Evolutionary conservation across 768 basidiomycete genomes (phyloP).

Genomic region (Antrodiella citrinella): DNA sequence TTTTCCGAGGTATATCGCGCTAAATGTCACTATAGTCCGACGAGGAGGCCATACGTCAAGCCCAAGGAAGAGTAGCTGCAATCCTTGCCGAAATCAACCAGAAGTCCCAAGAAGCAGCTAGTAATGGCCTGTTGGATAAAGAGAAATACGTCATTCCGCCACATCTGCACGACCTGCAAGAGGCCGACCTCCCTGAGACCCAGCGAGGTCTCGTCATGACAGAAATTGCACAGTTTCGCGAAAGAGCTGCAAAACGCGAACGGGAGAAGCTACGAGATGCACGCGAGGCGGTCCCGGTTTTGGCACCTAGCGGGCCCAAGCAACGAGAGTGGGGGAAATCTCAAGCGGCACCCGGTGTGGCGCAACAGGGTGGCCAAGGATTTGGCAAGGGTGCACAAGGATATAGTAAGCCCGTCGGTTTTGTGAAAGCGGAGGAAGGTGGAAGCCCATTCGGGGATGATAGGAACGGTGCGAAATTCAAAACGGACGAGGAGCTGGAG

Average conservation of each 20-base stretch:
- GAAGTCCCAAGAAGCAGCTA: slow-evolving; percentile 65
- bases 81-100: slow-evolving; percentile 68
- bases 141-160: slow-evolving; percentile 89
- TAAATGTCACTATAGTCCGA: slow-evolving; percentile 43
- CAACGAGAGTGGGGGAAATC: slow-evolving; percentile 74
- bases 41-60: slow-evolving; percentile 52
- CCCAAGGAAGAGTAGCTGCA: slow-evolving; percentile 56
- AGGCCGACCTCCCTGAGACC: slow-evolving; percentile 94
- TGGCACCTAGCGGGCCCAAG: slow-evolving; percentile 67
- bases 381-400: slow-evolving; percentile 66
- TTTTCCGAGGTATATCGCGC: background rate
- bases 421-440: slow-evolving; percentile 63
- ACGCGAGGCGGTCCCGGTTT: slow-evolving; percentile 36
- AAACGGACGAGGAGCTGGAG: slow-evolving; percentile 88
- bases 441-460: slow-evolving; percentile 25
- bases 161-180: slow-evolving; percentile 94
- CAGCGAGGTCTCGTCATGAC: slow-evolving; percentile 88
- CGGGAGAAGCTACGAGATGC: slow-evolving; percentile 83
- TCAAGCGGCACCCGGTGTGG: slow-evolving; percentile 21
- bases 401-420: slow-evolving; percentile 73
- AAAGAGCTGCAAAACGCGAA: slow-evolving; percentile 86
- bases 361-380: slow-evolving; percentile 30
- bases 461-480: slow-evolving; percentile 31
- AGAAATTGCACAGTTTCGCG: slow-evolving; percentile 94
- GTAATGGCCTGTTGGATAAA: slow-evolving; percentile 67